A percentile compares a stretch with the other conserved stretches of the same genome.
Evolutionary conservation across 2,329 filamentous ascomycete genomes (phyloP).

Genomic region (Penicillium aurantiogriseum): DNA sequence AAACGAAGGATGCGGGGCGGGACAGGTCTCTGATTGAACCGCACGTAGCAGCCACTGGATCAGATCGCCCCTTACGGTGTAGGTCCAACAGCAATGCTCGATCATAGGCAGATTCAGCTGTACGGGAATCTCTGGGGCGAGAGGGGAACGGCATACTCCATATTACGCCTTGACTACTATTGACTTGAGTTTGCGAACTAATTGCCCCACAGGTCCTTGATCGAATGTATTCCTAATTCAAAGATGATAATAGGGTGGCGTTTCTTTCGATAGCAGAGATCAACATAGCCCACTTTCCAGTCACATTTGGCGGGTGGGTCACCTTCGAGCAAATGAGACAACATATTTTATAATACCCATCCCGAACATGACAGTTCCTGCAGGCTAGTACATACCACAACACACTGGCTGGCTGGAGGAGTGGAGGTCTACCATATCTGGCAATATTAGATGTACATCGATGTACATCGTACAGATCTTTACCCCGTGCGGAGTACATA

Average conservation of each 20-base stretch:
- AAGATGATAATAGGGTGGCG: not conserved
- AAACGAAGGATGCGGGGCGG: not conserved
- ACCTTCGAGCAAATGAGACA: not conserved
- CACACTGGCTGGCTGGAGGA: no score
- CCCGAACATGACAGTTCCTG: not conserved
- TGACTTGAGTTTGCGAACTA: not conserved
- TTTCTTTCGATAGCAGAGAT: not conserved
- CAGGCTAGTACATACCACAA: not conserved
- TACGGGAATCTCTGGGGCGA: not conserved
- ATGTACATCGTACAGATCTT: not conserved
- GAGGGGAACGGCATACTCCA: not conserved
- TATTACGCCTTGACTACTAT: not conserved
- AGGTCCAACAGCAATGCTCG: not conserved
- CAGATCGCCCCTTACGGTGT: not conserved
- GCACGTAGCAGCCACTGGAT: not conserved
- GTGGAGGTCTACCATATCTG: not conserved
- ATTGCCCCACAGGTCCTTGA: not conserved
- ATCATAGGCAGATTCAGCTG: not conserved
- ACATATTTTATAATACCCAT: not conserved
- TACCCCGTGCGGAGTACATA: not conserved
- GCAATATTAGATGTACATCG: not conserved
- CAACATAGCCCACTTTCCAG: not conserved
- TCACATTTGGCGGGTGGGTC: not conserved
- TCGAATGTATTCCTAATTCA: not conserved
- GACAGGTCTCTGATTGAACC: not conserved